Base-by-base conservation (phyloP, 2,329 filamentous ascomycete species). In the Trichoderma sp. region DNA sequence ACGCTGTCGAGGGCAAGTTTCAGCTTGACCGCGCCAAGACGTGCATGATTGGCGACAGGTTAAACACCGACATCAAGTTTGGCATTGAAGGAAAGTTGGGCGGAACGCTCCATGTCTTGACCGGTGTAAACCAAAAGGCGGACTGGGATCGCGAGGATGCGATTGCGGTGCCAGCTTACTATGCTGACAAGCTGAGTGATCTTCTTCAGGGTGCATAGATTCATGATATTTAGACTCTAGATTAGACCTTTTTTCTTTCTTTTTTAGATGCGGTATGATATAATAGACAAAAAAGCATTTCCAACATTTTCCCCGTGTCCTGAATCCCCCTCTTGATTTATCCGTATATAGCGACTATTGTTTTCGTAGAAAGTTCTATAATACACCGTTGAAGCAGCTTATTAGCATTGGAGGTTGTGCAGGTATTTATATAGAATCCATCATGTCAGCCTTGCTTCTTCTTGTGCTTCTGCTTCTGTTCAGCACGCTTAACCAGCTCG, bases 1-100 rank as follows among this genome's bases (percentile, higher is more conserved):
- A 98, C 83, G 95, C 97, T 3, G 93, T 99, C 75, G 96, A 98
- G 87, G 96, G 96, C 75, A 98, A 97, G 85, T 98, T 98, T 84
- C 89, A 93, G 79, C 93, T 99, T 72, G 92, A 98, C 83, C 90
- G 95, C 50, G 90, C 89, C 76, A 91, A 91, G 79, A 94, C 97
- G 1, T 98, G 97, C 85, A 99, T 99, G 97, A 90, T 99, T 60
- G 97, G 97, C 7, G 97, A 99, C 84, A 89, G 97, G 35, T 87
- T 98, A 78, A 94, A 98, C 83, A 99, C 97, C 0, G 97, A 99
- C 85, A 98, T 99, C 83, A 92, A 94, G 83, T 99, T 99, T 83
- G 97, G 97, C 4, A 90, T 98, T 77, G 93, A 98, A 82, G 96
- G 96, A 0, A 93, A 93, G 78, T 88, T 99, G 33, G 97, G 97